These are phyloP conservation scores for Spatholobus suberectus DNA, from an alignment of 306 rosid species.

Conservation along the genomic window DNA sequence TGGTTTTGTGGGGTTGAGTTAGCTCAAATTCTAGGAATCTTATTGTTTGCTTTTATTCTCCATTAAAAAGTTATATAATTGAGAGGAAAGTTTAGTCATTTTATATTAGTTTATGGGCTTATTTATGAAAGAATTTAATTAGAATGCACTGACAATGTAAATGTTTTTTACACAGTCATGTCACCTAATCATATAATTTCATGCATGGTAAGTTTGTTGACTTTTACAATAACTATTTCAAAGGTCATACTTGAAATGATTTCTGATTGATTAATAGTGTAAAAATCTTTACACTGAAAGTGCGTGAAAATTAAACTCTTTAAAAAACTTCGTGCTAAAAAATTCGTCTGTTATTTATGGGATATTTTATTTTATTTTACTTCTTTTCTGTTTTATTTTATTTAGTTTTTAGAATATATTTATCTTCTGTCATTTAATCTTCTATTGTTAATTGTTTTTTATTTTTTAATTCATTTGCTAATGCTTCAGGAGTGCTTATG, in stretches of 20 bases:
- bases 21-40: not conserved
- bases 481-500: conserved; percentile 86
- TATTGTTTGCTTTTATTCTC: not conserved
- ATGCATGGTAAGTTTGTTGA: not conserved
- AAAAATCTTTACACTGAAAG: not conserved
- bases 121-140: not conserved
- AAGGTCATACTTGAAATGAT: not conserved
- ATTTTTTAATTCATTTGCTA: conserved; percentile 36
- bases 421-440: conserved; percentile 31
- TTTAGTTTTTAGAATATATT: conserved; percentile 24
- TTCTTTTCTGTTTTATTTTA: conserved; percentile 4
- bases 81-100: not conserved
- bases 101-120: not conserved
- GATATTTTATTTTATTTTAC: conserved; percentile 5
- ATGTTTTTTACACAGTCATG: not conserved
- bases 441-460: conserved; percentile 29
- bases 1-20: too few species aligned
- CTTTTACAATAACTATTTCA: not conserved
- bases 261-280: not conserved
- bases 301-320: not conserved
- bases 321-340: not conserved
- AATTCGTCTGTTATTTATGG: not conserved
- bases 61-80: not conserved
- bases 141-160: not conserved
- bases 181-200: not conserved